Evolutionary conservation across 345 rosid species (phyloP), one percentile per base, ranked within the genome.

Genomic region (Aegle marmelos): DNA sequence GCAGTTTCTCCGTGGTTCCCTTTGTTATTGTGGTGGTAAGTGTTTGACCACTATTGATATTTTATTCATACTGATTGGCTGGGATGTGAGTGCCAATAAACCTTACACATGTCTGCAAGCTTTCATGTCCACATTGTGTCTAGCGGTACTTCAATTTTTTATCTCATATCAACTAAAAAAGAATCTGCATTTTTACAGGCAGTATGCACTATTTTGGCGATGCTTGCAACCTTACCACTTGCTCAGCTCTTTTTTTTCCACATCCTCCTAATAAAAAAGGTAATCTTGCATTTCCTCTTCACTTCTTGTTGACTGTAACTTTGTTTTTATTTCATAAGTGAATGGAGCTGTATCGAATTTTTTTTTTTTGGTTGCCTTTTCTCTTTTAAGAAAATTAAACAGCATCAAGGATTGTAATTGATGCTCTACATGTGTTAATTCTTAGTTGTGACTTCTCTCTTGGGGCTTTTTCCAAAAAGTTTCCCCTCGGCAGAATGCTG

Each of bases 161-260:
- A 45, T 16, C 24, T 33, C 19, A 77, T 63, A 67, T 61, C 64
- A 70, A 78, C 25, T 58, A 28, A 24, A 62, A 68, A 41, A 30
- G 36, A 25, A 50, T 75, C 68, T 57, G 36, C 67, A 2, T 39
- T 76, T 64, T 79, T 83, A 79, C 95, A 96, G 99, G 92, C 79
- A 2, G 73, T 90, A 71, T 96, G 98, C 90, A 90, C 97, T 66
- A 81, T 92, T 75, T 85, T 96, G 84, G 99, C 99, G 14, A 91
- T 96, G 99, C 67, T 96, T 73, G 99, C 99, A 34, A 94, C 98
- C 16, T 70, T 94, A 79, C 99, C 99, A 2, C 92, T 94, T 78
- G 98, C 95, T 60, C 99, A 94, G 77, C 98, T 96, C 34, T 94
- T 96, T 89, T 96, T 96, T 91, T 96, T 96, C 79, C 99, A 96